Evolutionary conservation across 148 eudicot species (phyloP), one percentile per base, ranked within the genome.

Genomic region (Nyssa sinensis): DNA sequence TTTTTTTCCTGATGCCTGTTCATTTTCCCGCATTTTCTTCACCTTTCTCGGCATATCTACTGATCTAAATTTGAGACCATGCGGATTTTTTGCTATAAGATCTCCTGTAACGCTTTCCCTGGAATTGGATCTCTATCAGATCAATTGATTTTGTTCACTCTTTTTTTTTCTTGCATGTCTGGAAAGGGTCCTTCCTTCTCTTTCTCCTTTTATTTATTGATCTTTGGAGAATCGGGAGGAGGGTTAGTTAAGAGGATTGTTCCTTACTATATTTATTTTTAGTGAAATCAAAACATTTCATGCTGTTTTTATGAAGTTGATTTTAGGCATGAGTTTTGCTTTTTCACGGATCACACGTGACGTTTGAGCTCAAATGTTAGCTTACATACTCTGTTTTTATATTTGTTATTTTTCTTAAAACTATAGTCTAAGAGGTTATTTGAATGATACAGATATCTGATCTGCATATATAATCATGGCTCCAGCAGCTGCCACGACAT

Each of bases 401-500:
- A 23, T 30, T 58, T 69, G 11, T 29, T 17, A 2, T 53, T 53
- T 33, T 4, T 12, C 31, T 11, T 27, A 21, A 71, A 44, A 33
- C 49, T 24, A 8, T 23, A 12, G 21, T 28, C 33, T 66, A 8
- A 64, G 12, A 31, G 35, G 21, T 64, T 35, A 24, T 37, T 58
- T 55, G 49, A 64, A 23, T 37, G 33, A 24, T 73, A 21, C 65
- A 78, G 71, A 74, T 69, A 61, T 63, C 57, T 13, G 5, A 23
- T 44, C 41, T 66, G 70, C 8, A 8, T 77, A 65, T n/a, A 41
- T 21, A 23, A 64, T 33, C 62, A 89, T 89, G 93, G 86, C 93
- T 80, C 85, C 91, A 28, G 80, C 84, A 63, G 79, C 82, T 13
- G 81, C n/a, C n/a, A n/a, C 78, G 58, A 66, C 76, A 34, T 55